Evolutionary conservation across 306 rosid genomes (phyloP), one percentile per base, ranked within the genome.

Genomic region (Canavalia gladiata): DNA sequence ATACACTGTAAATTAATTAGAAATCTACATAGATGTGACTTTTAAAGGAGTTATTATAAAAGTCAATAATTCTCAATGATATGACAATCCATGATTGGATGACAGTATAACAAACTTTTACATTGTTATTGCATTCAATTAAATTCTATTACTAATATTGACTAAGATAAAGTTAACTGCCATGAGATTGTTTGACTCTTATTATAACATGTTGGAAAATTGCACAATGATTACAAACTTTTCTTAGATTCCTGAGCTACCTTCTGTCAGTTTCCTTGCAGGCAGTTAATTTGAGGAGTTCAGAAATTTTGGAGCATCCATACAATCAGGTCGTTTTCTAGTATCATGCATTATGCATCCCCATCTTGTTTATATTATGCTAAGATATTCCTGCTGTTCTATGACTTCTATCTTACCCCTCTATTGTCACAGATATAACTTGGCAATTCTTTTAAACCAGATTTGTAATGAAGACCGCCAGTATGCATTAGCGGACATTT

Each of bases 241-340:
- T 7, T 42, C 28, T 78, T 55, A 83, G 70, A 62, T 84, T 68
- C 86, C 71, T 74, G 35, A 45, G 34, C 86, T 51, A 85, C 85
- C 76, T 85, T 80, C 43, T 77, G 84, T 68, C 71, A 56, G 84
- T 78, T 86, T 70, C 77, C 35, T 77, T 88, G 90, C 97, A 95
- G 98, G 94, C 97, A 29, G 97, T 94, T 33, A 83, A 89, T 75
- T 78, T 94, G 85, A 94, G 80, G 88, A 91, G 97, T 85, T 91
- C 92, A 52, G 87, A 90, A 79, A 91, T 91, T 84, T 64, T 84
- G 87, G 91, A 90, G 68, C 90, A 86, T 80, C 89, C 94, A 13
- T 87, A 68, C 82, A 86, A 63, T 25, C 95, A 89, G 97, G 97
- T 95, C 72, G 77, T 78, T 82, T 68, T 76, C 80, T 76, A 66